Conservation (phyloP, 2,329 filamentous ascomycete genomes). For the Aspergillus tubingensis region DNA sequence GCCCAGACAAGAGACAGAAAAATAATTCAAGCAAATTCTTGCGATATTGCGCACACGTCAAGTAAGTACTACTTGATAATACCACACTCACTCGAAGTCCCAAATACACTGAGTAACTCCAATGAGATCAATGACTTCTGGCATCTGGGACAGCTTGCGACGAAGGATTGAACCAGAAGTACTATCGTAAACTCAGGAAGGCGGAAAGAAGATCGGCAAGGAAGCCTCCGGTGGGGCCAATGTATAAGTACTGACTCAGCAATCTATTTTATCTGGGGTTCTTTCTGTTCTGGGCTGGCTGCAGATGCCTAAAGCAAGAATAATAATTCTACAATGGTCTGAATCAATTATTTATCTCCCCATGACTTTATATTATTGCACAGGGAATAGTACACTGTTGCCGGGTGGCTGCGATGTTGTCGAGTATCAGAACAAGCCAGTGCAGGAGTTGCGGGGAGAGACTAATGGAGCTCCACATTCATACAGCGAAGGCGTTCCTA, state of each 20-base stretch:
- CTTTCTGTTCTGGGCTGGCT: too few relatives aligned
- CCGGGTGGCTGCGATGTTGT: background rate
- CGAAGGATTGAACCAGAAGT: background rate
- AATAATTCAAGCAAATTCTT: too few relatives aligned
- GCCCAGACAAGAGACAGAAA: background rate
- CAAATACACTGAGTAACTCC: too few relatives aligned
- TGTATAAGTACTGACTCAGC: background rate
- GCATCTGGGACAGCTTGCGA: background rate
- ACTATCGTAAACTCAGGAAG: background rate
- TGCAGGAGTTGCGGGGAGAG: background rate
- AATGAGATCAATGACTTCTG: too few relatives aligned
- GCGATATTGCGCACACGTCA: too few relatives aligned
- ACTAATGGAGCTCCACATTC: slow-evolving; percentile 1
- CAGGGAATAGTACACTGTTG: too few relatives aligned
- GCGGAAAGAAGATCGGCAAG: background rate
- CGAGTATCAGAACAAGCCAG: background rate
- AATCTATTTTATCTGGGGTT: background rate
- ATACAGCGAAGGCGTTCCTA: background rate
- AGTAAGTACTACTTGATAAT: too few relatives aligned
- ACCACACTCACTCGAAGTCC: too few relatives aligned
- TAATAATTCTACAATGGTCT: too few relatives aligned
- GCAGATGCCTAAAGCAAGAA: too few relatives aligned
- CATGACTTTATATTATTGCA: too few relatives aligned
- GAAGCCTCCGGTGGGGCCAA: background rate
- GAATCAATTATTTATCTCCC: too few relatives aligned